Conservation (phyloP, 2,329 filamentous ascomycete species). For the Colletotrichum sp. region DNA sequence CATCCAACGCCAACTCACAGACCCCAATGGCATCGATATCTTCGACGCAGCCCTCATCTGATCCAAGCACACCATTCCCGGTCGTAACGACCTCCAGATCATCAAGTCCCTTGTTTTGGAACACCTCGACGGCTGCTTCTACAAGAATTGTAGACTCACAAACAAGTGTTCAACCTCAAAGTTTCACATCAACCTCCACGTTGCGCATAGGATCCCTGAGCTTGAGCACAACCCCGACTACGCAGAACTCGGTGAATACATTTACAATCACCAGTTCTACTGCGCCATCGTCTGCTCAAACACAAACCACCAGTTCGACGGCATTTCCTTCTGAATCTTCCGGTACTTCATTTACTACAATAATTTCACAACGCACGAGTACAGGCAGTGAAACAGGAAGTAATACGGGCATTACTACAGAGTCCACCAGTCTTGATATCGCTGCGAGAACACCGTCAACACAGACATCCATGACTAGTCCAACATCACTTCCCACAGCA, state of each 20-base stretch:
- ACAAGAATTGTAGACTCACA: not conserved
- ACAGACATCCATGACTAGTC: not conserved
- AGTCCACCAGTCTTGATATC: not conserved
- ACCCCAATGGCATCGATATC: not conserved
- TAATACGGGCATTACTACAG: not conserved
- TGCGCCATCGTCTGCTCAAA: not conserved
- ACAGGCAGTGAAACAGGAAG: not conserved
- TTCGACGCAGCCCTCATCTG: not conserved
- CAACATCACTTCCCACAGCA: not conserved
- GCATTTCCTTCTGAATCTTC: no score
- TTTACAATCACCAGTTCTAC: not conserved
- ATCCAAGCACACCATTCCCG: not conserved
- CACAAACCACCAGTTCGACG: not conserved
- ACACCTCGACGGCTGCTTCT: not conserved
- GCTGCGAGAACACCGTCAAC: not conserved
- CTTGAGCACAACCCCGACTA: not conserved
- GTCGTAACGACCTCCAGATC: not conserved
- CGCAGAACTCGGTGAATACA: not conserved
- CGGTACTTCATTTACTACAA: not conserved
- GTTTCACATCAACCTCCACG: not conserved
- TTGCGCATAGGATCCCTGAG: not conserved
- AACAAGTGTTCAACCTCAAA: not conserved
- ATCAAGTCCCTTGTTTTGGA: accelerated
- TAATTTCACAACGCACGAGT: not conserved
- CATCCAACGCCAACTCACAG: not conserved